phyloP scores from a whole-genome alignment of 495 filamentous ascomycete genomes.

The Hyaloscypha bicolor region DNA sequence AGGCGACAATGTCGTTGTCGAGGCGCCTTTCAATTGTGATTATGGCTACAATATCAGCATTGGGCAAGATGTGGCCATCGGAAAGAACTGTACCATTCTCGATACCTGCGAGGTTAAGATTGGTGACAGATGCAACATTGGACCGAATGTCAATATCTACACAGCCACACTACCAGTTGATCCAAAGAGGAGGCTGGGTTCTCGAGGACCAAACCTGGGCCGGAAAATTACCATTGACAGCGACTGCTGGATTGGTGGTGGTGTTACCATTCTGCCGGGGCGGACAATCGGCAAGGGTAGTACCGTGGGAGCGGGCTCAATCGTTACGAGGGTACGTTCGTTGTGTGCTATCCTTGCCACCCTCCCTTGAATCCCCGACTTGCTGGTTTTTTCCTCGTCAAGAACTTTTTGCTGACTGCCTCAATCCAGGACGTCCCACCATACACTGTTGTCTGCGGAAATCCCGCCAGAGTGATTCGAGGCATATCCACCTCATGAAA shows the following conservation, averaged over 20 bases:
- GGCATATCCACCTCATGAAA: slow-evolving; percentile 41
- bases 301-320: slow-evolving; percentile 80
- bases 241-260: slow-evolving; percentile 87
- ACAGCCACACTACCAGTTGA: slow-evolving; percentile 75
- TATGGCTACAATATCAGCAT: slow-evolving; percentile 95
- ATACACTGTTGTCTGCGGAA: slow-evolving; percentile 63
- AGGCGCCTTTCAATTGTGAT: slow-evolving; percentile 90
- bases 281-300: slow-evolving; percentile 78
- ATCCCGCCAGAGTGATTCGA: slow-evolving; percentile 61
- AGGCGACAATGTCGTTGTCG: slow-evolving; percentile 76
- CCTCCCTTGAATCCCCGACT: neutral
- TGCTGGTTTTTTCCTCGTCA: neutral
- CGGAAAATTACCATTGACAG: slow-evolving; percentile 79
- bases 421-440: slow-evolving; percentile 57
- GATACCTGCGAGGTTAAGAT: slow-evolving; percentile 75
- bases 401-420: slow-evolving; percentile 15
- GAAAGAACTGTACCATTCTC: slow-evolving; percentile 82
- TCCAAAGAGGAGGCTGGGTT: slow-evolving; percentile 73
- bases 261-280: slow-evolving; percentile 82
- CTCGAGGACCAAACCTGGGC: slow-evolving; percentile 70
- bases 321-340: slow-evolving; percentile 78
- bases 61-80: slow-evolving; percentile 84
- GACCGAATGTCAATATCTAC: slow-evolving; percentile 86
- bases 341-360: neutral
- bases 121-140: slow-evolving; percentile 79